Base-by-base conservation (phyloP, 805 yeast species). In the Candida peoriensis region DNA sequence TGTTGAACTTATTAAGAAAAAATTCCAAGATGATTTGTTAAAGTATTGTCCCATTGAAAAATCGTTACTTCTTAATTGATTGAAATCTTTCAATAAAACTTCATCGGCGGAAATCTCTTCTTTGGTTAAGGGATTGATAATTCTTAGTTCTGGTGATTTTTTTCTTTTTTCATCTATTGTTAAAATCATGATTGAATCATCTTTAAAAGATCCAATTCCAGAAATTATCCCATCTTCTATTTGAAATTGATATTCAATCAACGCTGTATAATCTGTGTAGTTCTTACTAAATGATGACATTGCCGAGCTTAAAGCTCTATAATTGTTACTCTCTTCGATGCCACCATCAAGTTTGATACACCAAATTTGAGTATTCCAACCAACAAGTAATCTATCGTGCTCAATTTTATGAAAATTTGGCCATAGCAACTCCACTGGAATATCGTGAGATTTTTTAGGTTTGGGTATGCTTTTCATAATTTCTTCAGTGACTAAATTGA, bases 351-450 rank as follows among this genome's bases (percentile, higher is more conserved):
- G 58, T 39, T 77, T 67, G 24, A 87, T 59, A 15, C 71, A 62
- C 94, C 95, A 89, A 3, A 90, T 65, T 43, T 78, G 72, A 41
- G 76, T 70, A 3, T 77, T 83, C 97, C 97, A 93, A 0, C 89
- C 95, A 18, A 93, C 69, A 1, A 84, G 57, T 9, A 87, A 63
- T 41, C 84, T 57, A 50, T 81, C 82, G 3, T 69, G 60, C 47
- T 80, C 94, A 0, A 80, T 76, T 35, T 70, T 68, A 37, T 75
- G 76, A 4, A 84, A 71, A 31, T 83, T 71, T 0, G 97, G 97
- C 78, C 93, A 79, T 48, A 81, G 86, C 24, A 89, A 58, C 44
- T 87, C 96, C 3, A 94, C 78, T 16, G 89, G 64, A 17, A 34
- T 34, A 5, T 79, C 47, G 60, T 39, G 42, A 6, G 60, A 63